A percentile compares a stretch with the other conserved stretches of the same genome.
These are phyloP conservation scores for Podosphaera xanthii DNA, from an alignment of 2,329 filamentous ascomycete species.

Conservation along the genomic window DNA sequence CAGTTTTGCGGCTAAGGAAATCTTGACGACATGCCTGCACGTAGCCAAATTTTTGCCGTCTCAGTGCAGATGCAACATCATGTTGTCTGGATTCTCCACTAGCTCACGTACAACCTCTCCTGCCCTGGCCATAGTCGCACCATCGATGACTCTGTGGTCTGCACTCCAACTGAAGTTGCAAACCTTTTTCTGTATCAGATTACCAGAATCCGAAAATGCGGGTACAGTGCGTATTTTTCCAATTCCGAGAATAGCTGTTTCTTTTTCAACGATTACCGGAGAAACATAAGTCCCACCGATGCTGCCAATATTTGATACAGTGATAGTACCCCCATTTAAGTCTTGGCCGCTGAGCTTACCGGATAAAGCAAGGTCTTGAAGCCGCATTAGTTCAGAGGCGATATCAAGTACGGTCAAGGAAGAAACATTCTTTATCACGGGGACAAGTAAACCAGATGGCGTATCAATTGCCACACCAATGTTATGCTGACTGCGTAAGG, in stretches of 20 bases:
- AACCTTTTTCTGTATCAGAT: conserved; percentile 52
- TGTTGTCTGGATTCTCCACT: conserved; percentile 66
- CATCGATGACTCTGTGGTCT: conserved; percentile 84
- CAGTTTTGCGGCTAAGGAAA: not conserved
- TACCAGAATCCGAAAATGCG: conserved; percentile 36
- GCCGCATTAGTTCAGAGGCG: conserved; percentile 48
- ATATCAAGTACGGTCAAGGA: conserved; percentile 55
- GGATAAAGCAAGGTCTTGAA: conserved; percentile 49
- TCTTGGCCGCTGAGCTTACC: conserved; percentile 56
- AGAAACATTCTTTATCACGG: conserved; percentile 71
- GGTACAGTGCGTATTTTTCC: conserved; percentile 63
- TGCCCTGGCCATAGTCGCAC: conserved; percentile 80
- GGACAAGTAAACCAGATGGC: conserved; percentile 66
- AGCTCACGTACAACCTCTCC: conserved; percentile 57
- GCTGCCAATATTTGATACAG: conserved; percentile 87
- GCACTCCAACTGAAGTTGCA: conserved; percentile 92
- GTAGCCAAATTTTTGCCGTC: not conserved
- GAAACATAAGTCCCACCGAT: conserved; percentile 83
- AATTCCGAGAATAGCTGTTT: conserved; percentile 80
- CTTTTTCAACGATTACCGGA: conserved; percentile 73
- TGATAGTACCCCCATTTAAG: conserved; percentile 72
- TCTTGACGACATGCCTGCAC: not conserved
- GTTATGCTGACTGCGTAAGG: conserved; percentile 71
- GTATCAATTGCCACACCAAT: conserved; percentile 94
- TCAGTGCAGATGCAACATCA: conserved; percentile 65